Evolutionary conservation across 192 early-diverging fungal genomes (phyloP).

Genomic region (Entrophospora sp.): DNA sequence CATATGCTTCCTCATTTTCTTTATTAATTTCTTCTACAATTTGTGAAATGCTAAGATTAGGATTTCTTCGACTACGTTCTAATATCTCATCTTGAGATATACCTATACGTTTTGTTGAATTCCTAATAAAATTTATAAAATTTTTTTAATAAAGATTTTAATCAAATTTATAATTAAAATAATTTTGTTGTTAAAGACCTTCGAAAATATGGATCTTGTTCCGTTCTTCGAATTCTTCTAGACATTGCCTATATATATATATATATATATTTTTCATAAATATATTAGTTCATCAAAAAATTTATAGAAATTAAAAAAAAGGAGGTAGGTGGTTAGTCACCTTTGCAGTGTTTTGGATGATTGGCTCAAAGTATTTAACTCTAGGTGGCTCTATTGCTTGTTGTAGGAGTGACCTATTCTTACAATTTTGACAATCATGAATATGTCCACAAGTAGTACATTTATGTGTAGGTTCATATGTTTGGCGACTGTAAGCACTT

Average conservation of each 20-base stretch:
- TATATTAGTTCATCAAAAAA: background rate
- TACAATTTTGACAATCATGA: background rate
- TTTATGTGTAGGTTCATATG: background rate
- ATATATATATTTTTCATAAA: background rate
- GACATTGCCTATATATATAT: background rate
- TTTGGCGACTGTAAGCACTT: background rate
- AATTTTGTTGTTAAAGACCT: background rate
- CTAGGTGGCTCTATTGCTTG: background rate
- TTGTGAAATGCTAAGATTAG: background rate
- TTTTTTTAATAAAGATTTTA: background rate
- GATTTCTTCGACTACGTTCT: background rate
- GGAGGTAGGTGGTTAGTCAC: no score
- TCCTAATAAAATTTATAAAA: background rate
- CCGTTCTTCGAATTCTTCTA: background rate
- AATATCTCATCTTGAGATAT: slow-evolving; percentile 11
- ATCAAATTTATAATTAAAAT: background rate
- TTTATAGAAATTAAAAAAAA: background rate
- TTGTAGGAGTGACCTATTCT: background rate
- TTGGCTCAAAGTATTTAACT: background rate
- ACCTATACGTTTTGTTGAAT: background rate
- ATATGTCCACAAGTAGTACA: background rate
- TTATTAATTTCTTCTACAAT: background rate
- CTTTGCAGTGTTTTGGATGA: background rate
- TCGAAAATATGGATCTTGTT: background rate
- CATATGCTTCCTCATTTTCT: slow-evolving; percentile 3